These are phyloP conservation scores for Musa balbisiana DNA, from an alignment of 202 grass and related monocot species.

Conservation along the genomic window DNA sequence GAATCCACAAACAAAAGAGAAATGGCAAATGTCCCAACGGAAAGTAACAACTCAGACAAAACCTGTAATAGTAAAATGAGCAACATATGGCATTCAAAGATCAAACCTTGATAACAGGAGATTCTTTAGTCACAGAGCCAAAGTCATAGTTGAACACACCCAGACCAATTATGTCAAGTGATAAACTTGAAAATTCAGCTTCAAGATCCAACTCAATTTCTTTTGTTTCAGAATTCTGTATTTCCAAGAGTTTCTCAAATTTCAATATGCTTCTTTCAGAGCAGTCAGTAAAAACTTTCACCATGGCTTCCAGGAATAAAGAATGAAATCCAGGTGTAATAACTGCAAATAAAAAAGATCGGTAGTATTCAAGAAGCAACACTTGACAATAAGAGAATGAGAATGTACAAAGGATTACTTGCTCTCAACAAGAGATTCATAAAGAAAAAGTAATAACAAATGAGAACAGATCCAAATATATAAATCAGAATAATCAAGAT, in stretches of 20 bases:
- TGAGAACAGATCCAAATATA: neutral
- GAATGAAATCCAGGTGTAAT: slow-evolving; percentile 91
- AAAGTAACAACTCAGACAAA: slow-evolving; percentile 9
- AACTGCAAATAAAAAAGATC: slow-evolving; percentile 36
- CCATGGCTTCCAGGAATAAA: slow-evolving; percentile 91
- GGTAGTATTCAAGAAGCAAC: neutral
- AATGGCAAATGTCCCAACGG: neutral
- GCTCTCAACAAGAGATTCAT: neutral
- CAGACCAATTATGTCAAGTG: slow-evolving; percentile 94
- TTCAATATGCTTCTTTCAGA: slow-evolving; percentile 82
- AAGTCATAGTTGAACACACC: slow-evolving; percentile 98
- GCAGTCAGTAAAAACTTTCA: slow-evolving; percentile 69
- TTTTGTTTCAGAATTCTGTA: slow-evolving; percentile 23
- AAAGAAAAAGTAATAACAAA: neutral
- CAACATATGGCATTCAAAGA: slow-evolving; percentile 5
- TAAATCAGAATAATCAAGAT: neutral
- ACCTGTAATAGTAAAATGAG: slow-evolving; percentile 21
- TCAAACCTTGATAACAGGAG: slow-evolving; percentile 93
- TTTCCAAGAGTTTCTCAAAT: slow-evolving; percentile 54
- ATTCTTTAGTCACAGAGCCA: slow-evolving; percentile 88
- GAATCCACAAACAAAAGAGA: too few species aligned
- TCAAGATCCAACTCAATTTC: slow-evolving; percentile 69
- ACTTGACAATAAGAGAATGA: neutral
- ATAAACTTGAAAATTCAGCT: slow-evolving; percentile 92
- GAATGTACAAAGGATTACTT: neutral